phyloP scores from a whole-genome alignment of 2,329 filamentous ascomycete genomes.

The Aureobasidium sp. region DNA sequence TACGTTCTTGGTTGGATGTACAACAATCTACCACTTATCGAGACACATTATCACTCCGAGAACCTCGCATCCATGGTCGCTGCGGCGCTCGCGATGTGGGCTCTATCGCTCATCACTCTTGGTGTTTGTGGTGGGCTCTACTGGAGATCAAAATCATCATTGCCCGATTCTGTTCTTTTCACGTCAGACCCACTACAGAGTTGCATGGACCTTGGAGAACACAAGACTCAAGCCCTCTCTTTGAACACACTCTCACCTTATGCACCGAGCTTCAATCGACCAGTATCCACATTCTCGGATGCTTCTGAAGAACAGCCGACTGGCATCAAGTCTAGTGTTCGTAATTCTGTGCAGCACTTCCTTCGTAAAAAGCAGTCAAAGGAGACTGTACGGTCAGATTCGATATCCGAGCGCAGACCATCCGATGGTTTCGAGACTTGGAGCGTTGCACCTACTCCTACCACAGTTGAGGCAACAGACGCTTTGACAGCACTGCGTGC shows the following conservation, averaged over 20 bases:
- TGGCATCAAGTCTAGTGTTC: constrained; percentile 22
- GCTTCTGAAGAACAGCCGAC: constrained; percentile 17
- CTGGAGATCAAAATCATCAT: constrained; percentile 16
- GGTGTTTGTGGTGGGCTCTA: constrained; percentile 23
- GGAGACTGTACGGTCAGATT: constrained; percentile 20
- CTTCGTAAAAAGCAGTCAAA: constrained; percentile 30
- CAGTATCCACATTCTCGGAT: constrained; percentile 16
- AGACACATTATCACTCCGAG: constrained; percentile 3
- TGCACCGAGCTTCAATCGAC: constrained; percentile 18
- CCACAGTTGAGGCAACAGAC: constrained; percentile 40
- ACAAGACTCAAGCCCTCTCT: neutral
- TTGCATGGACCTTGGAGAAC: neutral
- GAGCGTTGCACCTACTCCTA: constrained; percentile 56
- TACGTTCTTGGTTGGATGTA: constrained; percentile 19
- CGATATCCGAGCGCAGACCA: constrained; percentile 31
- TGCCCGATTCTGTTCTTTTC: constrained; percentile 3
- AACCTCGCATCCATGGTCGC: constrained; percentile 15
- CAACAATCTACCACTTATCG: neutral
- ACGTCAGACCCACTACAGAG: neutral
- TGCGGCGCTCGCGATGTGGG: constrained; percentile 25
- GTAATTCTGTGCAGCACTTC: constrained; percentile 23
- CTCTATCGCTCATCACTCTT: constrained; percentile 22
- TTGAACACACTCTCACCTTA: constrained; percentile 3
- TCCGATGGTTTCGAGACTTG: constrained; percentile 64
- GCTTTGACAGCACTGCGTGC: constrained; percentile 20